Base-by-base conservation (phyloP, 192 early-diverging fungal species). In the Umbelopsis sp. region DNA sequence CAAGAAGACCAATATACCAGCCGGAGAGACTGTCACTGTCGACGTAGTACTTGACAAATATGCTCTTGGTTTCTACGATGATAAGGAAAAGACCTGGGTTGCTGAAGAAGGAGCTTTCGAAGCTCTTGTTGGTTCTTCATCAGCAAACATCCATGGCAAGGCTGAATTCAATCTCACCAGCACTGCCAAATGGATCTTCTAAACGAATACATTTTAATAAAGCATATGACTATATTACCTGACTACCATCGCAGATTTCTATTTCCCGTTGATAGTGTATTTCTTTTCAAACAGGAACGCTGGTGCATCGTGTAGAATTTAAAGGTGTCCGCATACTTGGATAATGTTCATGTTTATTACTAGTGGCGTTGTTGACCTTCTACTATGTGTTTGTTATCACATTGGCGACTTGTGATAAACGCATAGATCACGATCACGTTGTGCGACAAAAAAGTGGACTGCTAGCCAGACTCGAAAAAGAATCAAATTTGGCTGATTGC, bases 21-120 rank as follows among this genome's bases (percentile, higher is more conserved):
- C 80, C 4, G 82, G 82, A 33, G 65, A 87, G 74, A 75, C 76
- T 27, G 75, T 79, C 68, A 69, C 74, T 2, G 81, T 86, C 30
- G 30, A 50, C 21, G 69, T 88, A 18, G 73, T 30, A 16, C 79
- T 88, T 27, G 71, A 47, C 22, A 76, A 80, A 3, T 73, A 79
- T 2, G 68, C 71, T 6, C 44, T 81, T 44, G 47, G 65, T 23
- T 71, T 72, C 41, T 74, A 55, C 18, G 72, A 74, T 46, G 72
- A 71, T 9, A 20, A 37, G 20, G 30, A 72, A 4, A 37, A 35
- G 12, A 71, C 30, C 10, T 74, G 68, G 68, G 71, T 71, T 44
- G 72, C 53, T 18, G 72, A 71, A 33, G 23, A 46, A 50, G 72
- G 72, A 21, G 23, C 37, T 13, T 74, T 74, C 71, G 50, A 72